Evolutionary conservation across 2,329 filamentous ascomycete species (phyloP), one percentile per base, ranked within the genome.

Genomic region (Aureobasidium subglaciale): DNA sequence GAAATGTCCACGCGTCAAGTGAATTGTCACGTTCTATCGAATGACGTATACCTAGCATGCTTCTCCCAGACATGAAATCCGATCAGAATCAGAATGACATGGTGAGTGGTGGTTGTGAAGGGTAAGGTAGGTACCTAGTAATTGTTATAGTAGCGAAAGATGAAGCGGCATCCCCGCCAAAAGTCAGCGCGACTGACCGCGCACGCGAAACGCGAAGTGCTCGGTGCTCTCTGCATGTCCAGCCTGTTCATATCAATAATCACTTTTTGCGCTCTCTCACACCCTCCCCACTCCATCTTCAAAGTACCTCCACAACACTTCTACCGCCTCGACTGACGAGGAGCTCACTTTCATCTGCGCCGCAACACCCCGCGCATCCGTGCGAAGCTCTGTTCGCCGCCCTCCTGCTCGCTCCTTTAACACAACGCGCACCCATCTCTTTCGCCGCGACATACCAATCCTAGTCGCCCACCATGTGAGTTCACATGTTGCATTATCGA

Each of bases 161-260:
- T n/a, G 32, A n/a, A 35, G n/a, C 29, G 16, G 43, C 30, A 24
- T 35, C 30, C 29, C 43, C 20, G 41, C 41, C 29, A 40, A 43
- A 45, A 43, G 41, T 30, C 30, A 9, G 43, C 43, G 29, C 30
- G 30, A 45, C 43, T n/a, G 30, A 48, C 29, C 29, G 29, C 43
- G 30, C 43, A 34, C 43, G 41, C 41, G 30, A 35, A 48, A n/a
- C 43, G 43, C 43, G 43, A 32, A n/a, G n/a, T n/a, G n/a, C n/a
- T n/a, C 43, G 43, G 35, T 48, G 13, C 43, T 48, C 43, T 48
- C 34, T 48, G 43, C 43, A 34, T 5, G 5, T 16, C 30, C 2
- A 24, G 16, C 35, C 29, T 34, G 43, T 24, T 30, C 43, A 16
- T 45, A 35, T 48, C 43, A 48, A 48, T 30, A 48, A 22, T 7